Percentiles rank a stretch among this genome's conserved stretches.
These are phyloP conservation scores for Talaromyces marneffei DNA, from an alignment of 2,329 filamentous ascomycete species.

Conservation along the genomic window DNA sequence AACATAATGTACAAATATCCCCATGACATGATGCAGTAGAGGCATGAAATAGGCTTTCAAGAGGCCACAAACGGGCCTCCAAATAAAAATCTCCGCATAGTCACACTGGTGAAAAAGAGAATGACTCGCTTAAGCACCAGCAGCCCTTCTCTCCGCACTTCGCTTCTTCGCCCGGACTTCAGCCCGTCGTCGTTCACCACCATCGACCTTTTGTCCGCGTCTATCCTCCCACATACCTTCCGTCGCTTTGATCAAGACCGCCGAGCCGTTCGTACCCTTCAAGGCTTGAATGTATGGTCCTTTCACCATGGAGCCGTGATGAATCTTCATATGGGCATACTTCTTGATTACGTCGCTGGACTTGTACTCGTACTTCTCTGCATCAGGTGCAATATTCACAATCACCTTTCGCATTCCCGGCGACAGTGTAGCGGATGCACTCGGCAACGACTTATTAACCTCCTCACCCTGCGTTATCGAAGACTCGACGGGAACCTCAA, in stretches of 20 bases:
- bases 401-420: constrained; percentile 54
- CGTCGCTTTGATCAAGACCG: constrained; percentile 62
- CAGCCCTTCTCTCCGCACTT: constrained; percentile 70
- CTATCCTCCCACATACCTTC: constrained; percentile 93
- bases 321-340: constrained; percentile 61
- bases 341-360: constrained; percentile 44
- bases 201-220: constrained; percentile 86
- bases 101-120: no score
- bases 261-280: constrained; percentile 54
- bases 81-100: no score
- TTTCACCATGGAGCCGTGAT: constrained; percentile 62
- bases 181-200: constrained; percentile 83
- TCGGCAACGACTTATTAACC: constrained; percentile 23
- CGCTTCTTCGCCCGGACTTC: constrained; percentile 83
- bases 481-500: constrained; percentile 47
- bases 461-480: constrained; percentile 21
- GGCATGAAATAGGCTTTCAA: neutral
- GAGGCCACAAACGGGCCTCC: no score
- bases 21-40: neutral
- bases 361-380: constrained; percentile 50
- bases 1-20: constrained; percentile 10
- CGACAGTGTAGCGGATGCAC: constrained; percentile 48
- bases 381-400: constrained; percentile 54
- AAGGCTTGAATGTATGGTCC: constrained; percentile 69
- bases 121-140: constrained; percentile 27